Conservation (phyloP, 495 filamentous ascomycete genomes). For the Neurospora tetrasperma region DNA sequence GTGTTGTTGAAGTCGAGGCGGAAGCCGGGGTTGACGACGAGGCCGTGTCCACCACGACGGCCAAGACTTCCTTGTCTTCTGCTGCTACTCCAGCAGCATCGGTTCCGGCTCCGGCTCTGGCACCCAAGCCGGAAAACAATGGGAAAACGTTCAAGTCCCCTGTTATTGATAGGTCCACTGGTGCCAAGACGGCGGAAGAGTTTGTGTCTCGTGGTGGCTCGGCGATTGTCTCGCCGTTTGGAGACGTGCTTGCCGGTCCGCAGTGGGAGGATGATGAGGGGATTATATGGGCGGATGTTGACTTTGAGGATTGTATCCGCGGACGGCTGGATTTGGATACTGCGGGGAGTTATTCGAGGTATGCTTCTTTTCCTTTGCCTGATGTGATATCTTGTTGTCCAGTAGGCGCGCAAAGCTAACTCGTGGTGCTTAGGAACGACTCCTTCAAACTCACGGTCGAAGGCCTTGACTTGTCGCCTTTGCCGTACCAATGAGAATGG, state of each 20-base stretch:
- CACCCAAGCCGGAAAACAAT: not conserved
- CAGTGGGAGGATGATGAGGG: constrained; percentile 67
- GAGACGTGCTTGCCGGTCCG: constrained; percentile 67
- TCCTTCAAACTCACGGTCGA: constrained; percentile 68
- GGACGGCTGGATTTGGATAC: constrained; percentile 56
- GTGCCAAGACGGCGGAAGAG: constrained; percentile 13
- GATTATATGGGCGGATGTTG: constrained; percentile 37
- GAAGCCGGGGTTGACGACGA: not conserved
- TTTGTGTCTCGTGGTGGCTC: constrained; percentile 67
- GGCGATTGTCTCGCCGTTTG: constrained; percentile 69
- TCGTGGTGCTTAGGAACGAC: constrained; percentile 47
- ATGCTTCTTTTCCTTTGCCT: constrained; percentile 1
- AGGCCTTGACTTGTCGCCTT: constrained; percentile 61
- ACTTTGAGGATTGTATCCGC: constrained; percentile 42
- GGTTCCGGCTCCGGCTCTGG: not conserved
- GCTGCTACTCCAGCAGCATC: not conserved
- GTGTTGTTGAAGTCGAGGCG: not conserved
- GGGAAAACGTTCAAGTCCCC: not conserved
- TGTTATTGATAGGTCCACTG: constrained; percentile 1
- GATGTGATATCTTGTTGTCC: not conserved
- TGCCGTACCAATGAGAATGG: constrained; percentile 39
- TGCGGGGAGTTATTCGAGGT: constrained; percentile 65
- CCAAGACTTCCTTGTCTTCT: not conserved
- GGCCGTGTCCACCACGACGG: constrained; percentile 14
- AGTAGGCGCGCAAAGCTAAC: not conserved